phyloP scores from a whole-genome alignment of 495 filamentous ascomycete genomes.

The Annulohypoxylon bovei region DNA sequence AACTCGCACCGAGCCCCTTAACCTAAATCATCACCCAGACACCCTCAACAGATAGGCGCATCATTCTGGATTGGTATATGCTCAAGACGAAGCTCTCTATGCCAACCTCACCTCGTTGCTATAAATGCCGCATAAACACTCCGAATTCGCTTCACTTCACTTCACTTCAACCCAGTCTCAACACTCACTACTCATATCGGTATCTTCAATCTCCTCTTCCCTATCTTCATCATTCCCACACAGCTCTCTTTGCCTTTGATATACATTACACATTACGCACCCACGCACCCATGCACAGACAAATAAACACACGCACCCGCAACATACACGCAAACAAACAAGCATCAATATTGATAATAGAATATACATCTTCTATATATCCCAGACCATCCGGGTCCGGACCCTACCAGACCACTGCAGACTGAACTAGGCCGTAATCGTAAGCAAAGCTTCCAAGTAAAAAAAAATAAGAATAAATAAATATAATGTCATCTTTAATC shows the following conservation, averaged over 20 bases:
- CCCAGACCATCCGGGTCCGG: neutral
- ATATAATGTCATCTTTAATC: neutral
- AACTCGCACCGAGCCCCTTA: too few species aligned
- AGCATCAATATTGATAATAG: neutral
- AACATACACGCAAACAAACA: neutral
- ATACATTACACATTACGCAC: neutral
- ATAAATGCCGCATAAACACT: neutral
- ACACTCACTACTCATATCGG: neutral
- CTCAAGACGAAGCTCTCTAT: neutral
- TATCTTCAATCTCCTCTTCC: neutral
- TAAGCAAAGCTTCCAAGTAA: neutral
- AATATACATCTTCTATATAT: neutral
- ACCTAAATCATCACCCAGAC: neutral
- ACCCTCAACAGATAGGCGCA: neutral
- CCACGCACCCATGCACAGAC: neutral
- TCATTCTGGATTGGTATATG: neutral
- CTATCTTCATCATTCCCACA: neutral
- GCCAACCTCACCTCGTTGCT: neutral
- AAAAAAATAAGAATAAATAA: neutral
- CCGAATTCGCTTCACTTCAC: neutral
- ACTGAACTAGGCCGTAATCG: slow-evolving; percentile 1
- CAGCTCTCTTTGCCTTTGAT: too few species aligned
- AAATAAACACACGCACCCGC: neutral
- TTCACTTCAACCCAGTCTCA: neutral
- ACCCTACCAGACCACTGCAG: neutral